Evolutionary conservation across 2,329 filamentous ascomycete genomes (phyloP), one percentile per base, ranked within the genome.

Genomic region (Talaromyces sp.): DNA sequence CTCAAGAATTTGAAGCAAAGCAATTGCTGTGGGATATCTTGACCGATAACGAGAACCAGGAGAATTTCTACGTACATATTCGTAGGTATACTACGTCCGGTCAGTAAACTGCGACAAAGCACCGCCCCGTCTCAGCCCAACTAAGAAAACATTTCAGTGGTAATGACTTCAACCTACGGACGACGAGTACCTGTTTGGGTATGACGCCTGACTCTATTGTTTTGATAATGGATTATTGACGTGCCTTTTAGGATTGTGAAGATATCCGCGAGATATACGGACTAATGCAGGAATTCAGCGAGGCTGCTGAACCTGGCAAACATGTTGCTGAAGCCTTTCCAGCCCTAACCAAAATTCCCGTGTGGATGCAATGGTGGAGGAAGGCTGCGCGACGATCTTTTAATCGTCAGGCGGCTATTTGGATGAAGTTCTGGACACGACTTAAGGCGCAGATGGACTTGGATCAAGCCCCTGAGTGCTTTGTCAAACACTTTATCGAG

Each of bases 1-100:
- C 70, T 46, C 79, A 81, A 62, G 75, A 80, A 58, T 80, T 75
- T 60, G 79, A 81, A 66, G 68, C 72, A 0, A 80, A 78, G 64
- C 75, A 80, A 64, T 63, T 81, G 38, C 63, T 80, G 4, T 72
- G 70, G 60, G 77, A 81, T 58, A 62, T 81, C 0, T 61, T 73
- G 14, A 70, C 65, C 3, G 67, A 74, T 41, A 75, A 74, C 56
- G 68, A 64, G 0, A 67, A 69, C 29, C 63, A 71, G 14, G 50
- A 27, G 4, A 62, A 68, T n/a, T 74, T 73, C 56, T 65, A 69
- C 57, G 52, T 61, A 63, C 70, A 74, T 57, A 59, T 73, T 27
- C 68, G 70, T 13, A 68, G 71, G 21, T 71, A 64, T 31, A 14
- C n/a, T 8, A 29, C 27, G 27, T 29, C 27, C 8, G 27, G 27